Evolutionary conservation across 1,139 yeast genomes (phyloP), one percentile per base, ranked within the genome.

Genomic region (Saccharomycopsis hybrid): DNA sequence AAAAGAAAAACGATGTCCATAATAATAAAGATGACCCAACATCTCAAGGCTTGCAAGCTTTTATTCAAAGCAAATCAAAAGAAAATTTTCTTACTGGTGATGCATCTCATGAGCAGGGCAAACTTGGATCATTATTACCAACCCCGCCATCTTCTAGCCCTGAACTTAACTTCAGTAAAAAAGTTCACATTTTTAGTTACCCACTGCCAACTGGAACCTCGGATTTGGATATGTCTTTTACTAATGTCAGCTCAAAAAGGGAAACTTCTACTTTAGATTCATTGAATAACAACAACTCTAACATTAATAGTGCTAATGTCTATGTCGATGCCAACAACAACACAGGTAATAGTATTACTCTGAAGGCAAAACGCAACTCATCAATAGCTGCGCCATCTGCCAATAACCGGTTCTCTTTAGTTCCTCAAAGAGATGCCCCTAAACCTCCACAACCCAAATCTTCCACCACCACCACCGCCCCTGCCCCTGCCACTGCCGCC

Each of bases 361-460:
- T n/a, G n/a, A 36, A 36, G 24, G 5, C 5, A 5, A 36, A 36
- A 24, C 7, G 39, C 7, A n/a, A 5, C 13, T 36, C 39, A 5
- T 7, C 9, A 7, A 36, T 36, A 5, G 13, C 7, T 8, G 18
- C 39, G 18, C 24, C 39, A 13, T 24, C 18, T 5, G 39, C 13
- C 39, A 36, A 36, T n/a, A 7, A 5, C 39, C 7, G 13, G 18
- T 36, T 36, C 24, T n/a, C 39, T 5, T 36, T 72, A 57, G 69
- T 66, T 47, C 77, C 79, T 1, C 70, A 69, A 57, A 62, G 80
- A 56, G 66, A 59, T 36, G 79, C 79, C 2, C 80, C 80, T 11
- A 63, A 58, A 45, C 68, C 72, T 3, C 77, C 78, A 8, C 51
- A 25, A 7, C 30, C 37, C 24, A 36, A 27, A 2, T n/a, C 30